Base-by-base conservation (phyloP, 1,139 yeast species). In the Geotrichum siamense region DNA sequence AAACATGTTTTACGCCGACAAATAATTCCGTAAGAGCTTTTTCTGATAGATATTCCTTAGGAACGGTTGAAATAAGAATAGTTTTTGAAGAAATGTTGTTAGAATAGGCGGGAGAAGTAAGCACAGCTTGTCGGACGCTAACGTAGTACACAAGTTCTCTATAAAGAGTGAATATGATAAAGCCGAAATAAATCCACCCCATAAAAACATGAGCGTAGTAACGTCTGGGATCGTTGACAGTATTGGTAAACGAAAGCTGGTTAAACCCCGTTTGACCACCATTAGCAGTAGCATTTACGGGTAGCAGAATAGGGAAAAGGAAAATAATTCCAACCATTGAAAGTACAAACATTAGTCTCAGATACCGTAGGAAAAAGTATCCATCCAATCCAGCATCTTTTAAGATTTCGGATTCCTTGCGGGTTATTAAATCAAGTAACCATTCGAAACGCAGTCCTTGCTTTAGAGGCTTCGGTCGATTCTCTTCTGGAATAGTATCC, bases 321-420 rank as follows among this genome's bases (percentile, higher is more conserved):
- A 81, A 55, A 27, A 83, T 52, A 44, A 84, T 76, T 1, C 94
- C 94, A 9, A 79, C 58, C 9, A 78, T 57, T 22, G 84, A 75
- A 41, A 84, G 61, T 19, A 74, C 61, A 23, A 76, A 70, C 48
- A 84, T 74, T 41, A 84, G 72, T 44, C 82, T 75, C 48, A 91
- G 61, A 61, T 79, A 91, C 53, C 98, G 72, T 43, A 85, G 62
- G 59, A 84, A 89, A 55, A 87, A 79, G 65, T 86, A 91, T n/a
- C 96, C 96, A 62, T 89, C 97, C 9, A 85, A 64, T 35, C 96
- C 94, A 22, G 86, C 73, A 53, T 83, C 86, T 57, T 82, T 84
- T 51, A 91, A 73, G 45, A 86, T 64, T 58, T 74, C 84, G 2
- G 80, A 57, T 52, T 82, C 91, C 2, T 83, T 78, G 53, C 78